A percentile compares a stretch with the other conserved stretches of the same genome.
Conservation (phyloP, 352 stramenopile genomes). For the Phytopythium ostracodes region DNA sequence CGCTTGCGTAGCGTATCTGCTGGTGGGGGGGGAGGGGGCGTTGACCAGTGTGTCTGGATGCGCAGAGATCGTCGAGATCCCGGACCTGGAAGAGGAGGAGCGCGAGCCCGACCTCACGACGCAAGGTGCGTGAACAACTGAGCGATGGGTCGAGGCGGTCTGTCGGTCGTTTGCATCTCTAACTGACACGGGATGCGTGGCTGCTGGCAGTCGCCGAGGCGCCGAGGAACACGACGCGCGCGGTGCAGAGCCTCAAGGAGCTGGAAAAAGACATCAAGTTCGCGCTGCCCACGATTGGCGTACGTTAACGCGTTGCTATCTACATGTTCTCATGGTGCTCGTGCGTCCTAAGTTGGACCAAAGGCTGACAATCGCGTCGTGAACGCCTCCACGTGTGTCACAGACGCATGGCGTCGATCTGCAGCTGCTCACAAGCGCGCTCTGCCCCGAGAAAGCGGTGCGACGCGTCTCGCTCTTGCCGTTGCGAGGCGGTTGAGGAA, state of each 20-base stretch:
- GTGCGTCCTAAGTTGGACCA: background rate
- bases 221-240: conserved; percentile 63
- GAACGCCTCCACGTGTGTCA: background rate
- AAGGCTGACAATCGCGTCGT: background rate
- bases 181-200: background rate
- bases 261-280: conserved; percentile 80
- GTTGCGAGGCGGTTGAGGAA: background rate
- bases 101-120: conserved; percentile 72
- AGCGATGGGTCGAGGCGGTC: background rate
- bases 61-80: conserved; percentile 76
- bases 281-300: conserved; percentile 50
- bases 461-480: conserved; percentile 4
- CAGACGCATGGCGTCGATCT: conserved; percentile 64
- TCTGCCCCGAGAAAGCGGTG: conserved; percentile 73
- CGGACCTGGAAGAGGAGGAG: conserved; percentile 78
- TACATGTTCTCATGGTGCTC: background rate
- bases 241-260: conserved; percentile 73
- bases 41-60: no score
- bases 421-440: conserved; percentile 53
- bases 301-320: conserved; percentile 7
- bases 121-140: conserved; percentile 23
- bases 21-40: no score
- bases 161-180: background rate
- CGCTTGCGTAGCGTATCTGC: background rate
- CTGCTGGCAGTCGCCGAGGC: conserved; percentile 53